These are phyloP conservation scores for Taphrina confusa DNA, from an alignment of 1,139 yeast species.

Conservation along the genomic window DNA sequence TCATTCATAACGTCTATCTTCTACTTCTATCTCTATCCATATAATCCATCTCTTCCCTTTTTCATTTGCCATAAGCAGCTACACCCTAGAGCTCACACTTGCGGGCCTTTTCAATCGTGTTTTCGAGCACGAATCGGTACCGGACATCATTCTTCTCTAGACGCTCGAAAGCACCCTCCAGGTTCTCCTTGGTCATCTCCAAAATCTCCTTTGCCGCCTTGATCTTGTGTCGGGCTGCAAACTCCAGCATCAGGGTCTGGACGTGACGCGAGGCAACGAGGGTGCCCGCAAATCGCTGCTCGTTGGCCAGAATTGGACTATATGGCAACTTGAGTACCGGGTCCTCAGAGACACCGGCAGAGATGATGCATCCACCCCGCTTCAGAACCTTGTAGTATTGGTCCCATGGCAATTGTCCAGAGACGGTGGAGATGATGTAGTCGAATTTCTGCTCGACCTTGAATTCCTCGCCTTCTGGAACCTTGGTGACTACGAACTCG, in stretches of 20 bases:
- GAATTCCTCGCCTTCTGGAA: conserved; percentile 40
- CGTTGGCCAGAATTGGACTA: conserved; percentile 15
- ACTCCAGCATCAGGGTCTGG: conserved; percentile 34
- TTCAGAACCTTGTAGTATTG: conserved; percentile 23
- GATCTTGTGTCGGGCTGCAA: conserved; percentile 35
- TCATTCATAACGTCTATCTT: too few relatives aligned
- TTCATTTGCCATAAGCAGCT: too few relatives aligned
- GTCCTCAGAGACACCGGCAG: conserved; percentile 18
- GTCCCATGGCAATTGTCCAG: conserved; percentile 31
- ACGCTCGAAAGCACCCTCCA: conserved; percentile 22
- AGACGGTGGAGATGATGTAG: conserved; percentile 31
- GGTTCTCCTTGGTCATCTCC: conserved; percentile 30
- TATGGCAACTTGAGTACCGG: conserved; percentile 24
- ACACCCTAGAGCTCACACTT: conserved; percentile 2
- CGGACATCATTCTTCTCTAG: conserved; percentile 31
- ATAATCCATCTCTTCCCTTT: too few relatives aligned
- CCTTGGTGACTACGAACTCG: conserved; percentile 47
- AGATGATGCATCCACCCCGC: conserved; percentile 18
- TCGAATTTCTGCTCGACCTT: conserved; percentile 30
- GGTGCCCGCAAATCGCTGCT: conserved; percentile 23
- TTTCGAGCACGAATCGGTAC: conserved; percentile 17
- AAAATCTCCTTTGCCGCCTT: conserved; percentile 24
- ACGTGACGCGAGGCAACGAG: conserved; percentile 33
- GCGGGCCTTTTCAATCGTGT: conserved; percentile 11
- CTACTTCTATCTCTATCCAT: too few relatives aligned